A percentile compares a stretch with the other conserved stretches of the same genome.
Evolutionary conservation across 2,329 filamentous ascomycete genomes (phyloP).

Genomic region (Leptographium flavum): DNA sequence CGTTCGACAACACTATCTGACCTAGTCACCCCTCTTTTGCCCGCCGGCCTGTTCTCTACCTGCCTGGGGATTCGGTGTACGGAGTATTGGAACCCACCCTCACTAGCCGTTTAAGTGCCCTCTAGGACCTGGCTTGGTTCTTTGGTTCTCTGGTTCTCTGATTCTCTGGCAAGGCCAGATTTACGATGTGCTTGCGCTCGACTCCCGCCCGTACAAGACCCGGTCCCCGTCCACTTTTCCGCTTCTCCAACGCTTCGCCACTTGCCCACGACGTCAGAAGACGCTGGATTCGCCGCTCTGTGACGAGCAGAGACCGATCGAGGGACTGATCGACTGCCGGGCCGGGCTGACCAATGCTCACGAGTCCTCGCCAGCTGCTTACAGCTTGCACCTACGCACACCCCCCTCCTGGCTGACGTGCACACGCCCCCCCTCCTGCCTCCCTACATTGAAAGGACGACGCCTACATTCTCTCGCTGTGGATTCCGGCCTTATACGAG

Average conservation of each 20-base stretch:
- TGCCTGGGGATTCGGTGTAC: not conserved
- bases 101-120: constrained; percentile 1
- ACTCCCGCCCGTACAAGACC: constrained; percentile 2
- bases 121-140: not conserved
- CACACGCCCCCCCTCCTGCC: not conserved
- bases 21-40: not conserved
- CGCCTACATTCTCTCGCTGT: not conserved
- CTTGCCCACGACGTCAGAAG: not conserved
- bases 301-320: not conserved
- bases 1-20: not conserved
- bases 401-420: not conserved
- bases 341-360: not conserved
- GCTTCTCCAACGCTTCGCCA: not conserved
- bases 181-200: no score
- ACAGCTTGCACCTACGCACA: not conserved
- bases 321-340: not conserved
- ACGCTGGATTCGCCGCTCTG: not conserved
- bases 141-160: not conserved
- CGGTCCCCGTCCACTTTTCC: not conserved
- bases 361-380: not conserved
- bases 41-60: not conserved
- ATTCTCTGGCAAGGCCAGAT: no score
- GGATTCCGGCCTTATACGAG: not conserved
- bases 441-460: not conserved
- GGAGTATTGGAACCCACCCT: not conserved